Conservation (phyloP, 2,329 filamentous ascomycete genomes). For the Elsinoe ampelina region DNA sequence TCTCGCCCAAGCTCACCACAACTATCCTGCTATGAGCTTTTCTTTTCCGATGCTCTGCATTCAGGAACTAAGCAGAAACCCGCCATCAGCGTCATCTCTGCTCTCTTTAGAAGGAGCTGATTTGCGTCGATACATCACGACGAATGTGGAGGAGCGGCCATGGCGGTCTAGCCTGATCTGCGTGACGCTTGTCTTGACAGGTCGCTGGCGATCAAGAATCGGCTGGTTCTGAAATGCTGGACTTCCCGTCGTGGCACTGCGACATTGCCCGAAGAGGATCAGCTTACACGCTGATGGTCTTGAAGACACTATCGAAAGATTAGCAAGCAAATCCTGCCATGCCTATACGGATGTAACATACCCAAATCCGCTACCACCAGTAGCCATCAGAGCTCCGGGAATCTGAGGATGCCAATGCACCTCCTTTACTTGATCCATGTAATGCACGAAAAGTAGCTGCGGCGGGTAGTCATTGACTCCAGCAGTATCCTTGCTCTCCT, state of each 20-base stretch:
- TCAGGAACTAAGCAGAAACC: too few species aligned
- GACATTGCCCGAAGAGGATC: not conserved
- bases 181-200: too few species aligned
- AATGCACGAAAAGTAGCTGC: conserved; percentile 92
- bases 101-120: too few species aligned
- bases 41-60: too few species aligned
- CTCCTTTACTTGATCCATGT: conserved; percentile 90
- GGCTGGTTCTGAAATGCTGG: too few species aligned
- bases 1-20: not conserved
- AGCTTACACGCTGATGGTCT: conserved; percentile 32
- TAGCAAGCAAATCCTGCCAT: conserved; percentile 16
- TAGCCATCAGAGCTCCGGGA: conserved; percentile 78
- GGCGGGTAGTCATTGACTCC: conserved; percentile 85
- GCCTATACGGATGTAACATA: conserved; percentile 32
- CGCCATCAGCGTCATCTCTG: too few species aligned
- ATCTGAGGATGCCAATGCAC: conserved; percentile 97
- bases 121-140: too few species aligned
- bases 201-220: too few species aligned
- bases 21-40: not conserved
- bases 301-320: conserved; percentile 25
- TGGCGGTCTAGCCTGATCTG: too few species aligned
- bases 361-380: conserved; percentile 75
- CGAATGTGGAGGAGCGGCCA: too few species aligned
- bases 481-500: conserved; percentile 84
- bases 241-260: too few species aligned